A percentile compares a stretch with the other conserved stretches of the same genome.
These are phyloP conservation scores for Hibiscus syriacus DNA, from an alignment of 345 rosid genomes.

Conservation along the genomic window DNA sequence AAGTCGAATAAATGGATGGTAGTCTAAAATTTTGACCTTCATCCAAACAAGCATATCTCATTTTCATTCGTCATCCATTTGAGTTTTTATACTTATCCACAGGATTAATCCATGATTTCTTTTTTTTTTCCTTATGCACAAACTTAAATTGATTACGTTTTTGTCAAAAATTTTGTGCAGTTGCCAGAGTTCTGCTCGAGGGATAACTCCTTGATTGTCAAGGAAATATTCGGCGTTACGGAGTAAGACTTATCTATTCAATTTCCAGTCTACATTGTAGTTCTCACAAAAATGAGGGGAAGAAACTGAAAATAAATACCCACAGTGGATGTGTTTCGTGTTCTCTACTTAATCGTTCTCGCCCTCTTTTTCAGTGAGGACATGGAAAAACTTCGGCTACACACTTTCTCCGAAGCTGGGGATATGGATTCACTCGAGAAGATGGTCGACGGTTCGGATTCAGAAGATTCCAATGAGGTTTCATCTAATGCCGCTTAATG, in stretches of 20 bases:
- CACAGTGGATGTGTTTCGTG: not conserved
- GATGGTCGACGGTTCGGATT: conserved; percentile 57
- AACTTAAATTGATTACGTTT: conserved; percentile 6
- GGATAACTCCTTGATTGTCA: conserved; percentile 70
- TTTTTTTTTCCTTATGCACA: not conserved
- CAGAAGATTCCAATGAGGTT: conserved; percentile 32
- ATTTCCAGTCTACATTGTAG: not conserved
- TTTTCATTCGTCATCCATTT: not conserved
- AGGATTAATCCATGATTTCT: not conserved
- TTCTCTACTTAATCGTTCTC: not conserved
- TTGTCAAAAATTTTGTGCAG: conserved; percentile 28
- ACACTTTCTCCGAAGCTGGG: conserved; percentile 73
- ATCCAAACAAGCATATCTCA: not conserved
- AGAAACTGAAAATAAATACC: conserved; percentile 5
- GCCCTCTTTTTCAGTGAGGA: conserved; percentile 49
- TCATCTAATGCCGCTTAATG: conserved; percentile 10
- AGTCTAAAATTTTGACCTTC: too few species aligned
- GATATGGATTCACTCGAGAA: conserved; percentile 77
- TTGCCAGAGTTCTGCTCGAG: conserved; percentile 79
- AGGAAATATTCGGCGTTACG: conserved; percentile 92
- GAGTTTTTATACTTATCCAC: not conserved
- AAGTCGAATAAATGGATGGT: not conserved
- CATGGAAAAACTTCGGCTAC: conserved; percentile 62
- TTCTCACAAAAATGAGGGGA: not conserved
- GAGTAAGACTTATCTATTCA: conserved; percentile 52